A percentile compares a stretch with the other conserved stretches of the same genome.
These are phyloP conservation scores for Pichia cephalocereana DNA, from an alignment of 805 yeast genomes.

Conservation along the genomic window DNA sequence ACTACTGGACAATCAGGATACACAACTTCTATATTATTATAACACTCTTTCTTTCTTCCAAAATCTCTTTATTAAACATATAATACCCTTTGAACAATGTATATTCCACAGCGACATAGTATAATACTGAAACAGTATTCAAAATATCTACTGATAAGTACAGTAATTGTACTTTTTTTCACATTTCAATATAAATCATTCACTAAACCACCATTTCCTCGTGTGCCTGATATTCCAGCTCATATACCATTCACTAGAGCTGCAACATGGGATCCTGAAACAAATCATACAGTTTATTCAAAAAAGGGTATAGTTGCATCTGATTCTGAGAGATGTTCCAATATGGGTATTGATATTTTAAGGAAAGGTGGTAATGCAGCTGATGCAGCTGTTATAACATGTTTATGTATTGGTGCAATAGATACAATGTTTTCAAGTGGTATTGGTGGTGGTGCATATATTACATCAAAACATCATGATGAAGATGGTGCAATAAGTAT, in stretches of 20 bases:
- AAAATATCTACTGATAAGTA: neutral
- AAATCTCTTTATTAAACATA: too few species aligned
- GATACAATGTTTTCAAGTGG: constrained; percentile 82
- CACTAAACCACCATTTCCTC: constrained; percentile 8
- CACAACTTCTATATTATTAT: too few species aligned
- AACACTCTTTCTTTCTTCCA: too few species aligned
- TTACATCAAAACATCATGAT: constrained; percentile 34
- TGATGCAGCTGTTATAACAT: constrained; percentile 85
- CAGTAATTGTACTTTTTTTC: neutral
- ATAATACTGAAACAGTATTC: neutral
- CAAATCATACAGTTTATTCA: constrained; percentile 31
- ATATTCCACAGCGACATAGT: constrained; percentile 3
- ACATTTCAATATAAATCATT: neutral
- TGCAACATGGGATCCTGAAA: constrained; percentile 37
- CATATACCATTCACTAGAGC: constrained; percentile 22
- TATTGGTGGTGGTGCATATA: constrained; percentile 92
- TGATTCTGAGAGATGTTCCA: constrained; percentile 56
- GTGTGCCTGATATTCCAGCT: constrained; percentile 17
- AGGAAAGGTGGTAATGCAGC: constrained; percentile 71
- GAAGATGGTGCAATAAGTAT: constrained; percentile 48
- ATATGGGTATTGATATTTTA: constrained; percentile 50
- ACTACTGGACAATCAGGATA: too few species aligned
- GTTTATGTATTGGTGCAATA: constrained; percentile 78
- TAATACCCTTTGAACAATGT: constrained; percentile 1
- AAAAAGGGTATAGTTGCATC: constrained; percentile 54